phyloP scores from a whole-genome alignment of 1,284 basidiomycete species.

The Ceratobasidium sp. region DNA sequence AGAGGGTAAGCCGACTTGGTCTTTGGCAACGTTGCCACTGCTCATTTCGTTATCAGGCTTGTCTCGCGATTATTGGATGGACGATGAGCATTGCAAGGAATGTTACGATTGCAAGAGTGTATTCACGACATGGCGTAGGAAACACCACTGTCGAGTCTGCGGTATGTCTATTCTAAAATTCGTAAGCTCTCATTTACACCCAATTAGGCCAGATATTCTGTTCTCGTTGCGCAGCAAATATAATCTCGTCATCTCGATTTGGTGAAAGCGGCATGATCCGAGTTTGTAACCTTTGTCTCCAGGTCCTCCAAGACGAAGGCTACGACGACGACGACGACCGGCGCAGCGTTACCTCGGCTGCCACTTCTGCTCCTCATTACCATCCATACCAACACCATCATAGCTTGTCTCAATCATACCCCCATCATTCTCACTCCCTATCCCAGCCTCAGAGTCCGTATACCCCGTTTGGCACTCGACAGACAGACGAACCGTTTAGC shows the following conservation, averaged over 20 bases:
- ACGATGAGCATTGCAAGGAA: slow-evolving; percentile 94
- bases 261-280: slow-evolving; percentile 92
- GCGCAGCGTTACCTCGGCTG: slow-evolving; percentile 74
- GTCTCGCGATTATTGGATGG: slow-evolving; percentile 95
- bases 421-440: slow-evolving; percentile 48
- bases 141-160: slow-evolving; percentile 94
- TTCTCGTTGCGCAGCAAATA: slow-evolving; percentile 94
- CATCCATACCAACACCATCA: slow-evolving; percentile 63
- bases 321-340: slow-evolving; percentile 80
- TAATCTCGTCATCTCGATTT: slow-evolving; percentile 94
- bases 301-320: slow-evolving; percentile 82
- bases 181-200: neutral
- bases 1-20: slow-evolving; percentile 62
- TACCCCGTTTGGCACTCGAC: slow-evolving; percentile 82
- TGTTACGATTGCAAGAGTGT: slow-evolving; percentile 93
- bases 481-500: slow-evolving; percentile 75
- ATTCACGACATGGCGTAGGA: slow-evolving; percentile 91
- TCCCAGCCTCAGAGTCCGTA: slow-evolving; percentile 76
- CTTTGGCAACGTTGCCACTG: neutral
- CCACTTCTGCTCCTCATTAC: slow-evolving; percentile 56
- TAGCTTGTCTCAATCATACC: slow-evolving; percentile 46
- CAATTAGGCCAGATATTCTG: slow-evolving; percentile 85
- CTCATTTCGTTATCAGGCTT: slow-evolving; percentile 59
- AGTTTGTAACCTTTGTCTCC: slow-evolving; percentile 93
- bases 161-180: slow-evolving; percentile 58